Conservation (phyloP, 208 protist species). For the Trypanosomatidae sp. region DNA sequence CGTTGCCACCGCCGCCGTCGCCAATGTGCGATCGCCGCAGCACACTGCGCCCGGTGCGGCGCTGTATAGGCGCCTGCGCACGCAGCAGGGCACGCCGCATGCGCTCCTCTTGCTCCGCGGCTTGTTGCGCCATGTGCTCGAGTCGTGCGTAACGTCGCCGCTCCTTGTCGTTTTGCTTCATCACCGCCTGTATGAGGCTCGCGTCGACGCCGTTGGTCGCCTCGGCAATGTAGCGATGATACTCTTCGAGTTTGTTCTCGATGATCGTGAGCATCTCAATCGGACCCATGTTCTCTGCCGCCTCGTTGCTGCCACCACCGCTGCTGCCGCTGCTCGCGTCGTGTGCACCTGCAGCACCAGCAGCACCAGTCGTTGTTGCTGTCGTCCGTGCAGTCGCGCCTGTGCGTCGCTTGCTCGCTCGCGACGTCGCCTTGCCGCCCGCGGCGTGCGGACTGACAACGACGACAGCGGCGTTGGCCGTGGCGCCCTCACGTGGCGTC, state of each 20-base stretch:
- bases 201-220: conserved; percentile 51
- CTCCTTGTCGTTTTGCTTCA: conserved; percentile 83
- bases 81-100: conserved; percentile 57
- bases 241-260: conserved; percentile 87
- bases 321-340: neutral
- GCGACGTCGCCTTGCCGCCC: too few relatives aligned
- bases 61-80: conserved; percentile 64
- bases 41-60: conserved; percentile 63
- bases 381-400: neutral
- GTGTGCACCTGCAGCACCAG: neutral
- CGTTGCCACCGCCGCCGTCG: too few relatives aligned
- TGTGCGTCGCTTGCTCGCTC: neutral
- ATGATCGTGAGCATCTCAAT: conserved; percentile 89
- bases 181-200: conserved; percentile 44
- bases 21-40: conserved; percentile 71
- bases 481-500: too few relatives aligned
- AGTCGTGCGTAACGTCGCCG: conserved; percentile 55
- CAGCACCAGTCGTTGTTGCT: neutral
- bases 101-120: conserved; percentile 59
- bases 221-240: conserved; percentile 61
- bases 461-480: neutral
- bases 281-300: conserved; percentile 55
- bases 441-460: too few relatives aligned
- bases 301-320: conserved; percentile 8
- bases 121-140: conserved; percentile 61